Conservation (phyloP, 345 rosid species). For the Murraya paniculata region DNA sequence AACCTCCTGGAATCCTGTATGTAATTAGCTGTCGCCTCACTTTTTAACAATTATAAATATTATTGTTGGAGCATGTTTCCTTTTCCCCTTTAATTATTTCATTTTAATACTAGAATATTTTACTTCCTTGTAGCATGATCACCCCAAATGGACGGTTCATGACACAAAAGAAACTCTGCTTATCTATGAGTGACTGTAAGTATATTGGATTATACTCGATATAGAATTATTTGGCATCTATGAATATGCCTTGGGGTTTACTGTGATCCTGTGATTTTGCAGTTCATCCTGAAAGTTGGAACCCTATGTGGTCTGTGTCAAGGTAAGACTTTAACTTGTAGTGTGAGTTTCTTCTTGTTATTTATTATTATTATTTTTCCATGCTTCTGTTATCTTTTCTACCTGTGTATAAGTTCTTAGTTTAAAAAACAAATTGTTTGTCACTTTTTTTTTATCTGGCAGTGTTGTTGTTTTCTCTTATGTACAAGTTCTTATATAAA, state of each 20-base stretch:
- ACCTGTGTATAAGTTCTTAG: neutral
- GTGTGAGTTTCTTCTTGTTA: slow-evolving; percentile 2
- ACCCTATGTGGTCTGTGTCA: slow-evolving; percentile 99
- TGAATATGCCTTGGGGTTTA: neutral
- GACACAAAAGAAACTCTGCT: slow-evolving; percentile 95
- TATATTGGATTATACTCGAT: slow-evolving; percentile 10
- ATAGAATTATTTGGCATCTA: slow-evolving; percentile 1
- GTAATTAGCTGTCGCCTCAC: slow-evolving; percentile 18
- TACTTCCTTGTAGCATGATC: slow-evolving; percentile 57
- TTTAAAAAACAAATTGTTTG: neutral
- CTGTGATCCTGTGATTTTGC: slow-evolving; percentile 26
- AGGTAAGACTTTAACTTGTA: slow-evolving; percentile 47
- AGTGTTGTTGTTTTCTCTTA: neutral
- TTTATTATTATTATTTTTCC: neutral
- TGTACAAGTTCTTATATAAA: neutral
- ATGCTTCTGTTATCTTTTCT: neutral
- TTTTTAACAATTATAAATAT: slow-evolving; percentile 8
- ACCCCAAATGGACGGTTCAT: slow-evolving; percentile 97
- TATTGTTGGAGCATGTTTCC: neutral
- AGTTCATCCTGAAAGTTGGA: slow-evolving; percentile 99
- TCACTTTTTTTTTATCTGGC: neutral
- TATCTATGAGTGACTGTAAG: slow-evolving; percentile 99
- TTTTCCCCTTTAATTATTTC: neutral
- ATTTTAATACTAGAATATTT: neutral
- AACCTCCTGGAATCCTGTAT: slow-evolving; percentile 99